A percentile compares a stretch with the other conserved stretches of the same genome.
Evolutionary conservation across 139 green algal species (phyloP).

Genomic region (Coccomyxa sp.): DNA sequence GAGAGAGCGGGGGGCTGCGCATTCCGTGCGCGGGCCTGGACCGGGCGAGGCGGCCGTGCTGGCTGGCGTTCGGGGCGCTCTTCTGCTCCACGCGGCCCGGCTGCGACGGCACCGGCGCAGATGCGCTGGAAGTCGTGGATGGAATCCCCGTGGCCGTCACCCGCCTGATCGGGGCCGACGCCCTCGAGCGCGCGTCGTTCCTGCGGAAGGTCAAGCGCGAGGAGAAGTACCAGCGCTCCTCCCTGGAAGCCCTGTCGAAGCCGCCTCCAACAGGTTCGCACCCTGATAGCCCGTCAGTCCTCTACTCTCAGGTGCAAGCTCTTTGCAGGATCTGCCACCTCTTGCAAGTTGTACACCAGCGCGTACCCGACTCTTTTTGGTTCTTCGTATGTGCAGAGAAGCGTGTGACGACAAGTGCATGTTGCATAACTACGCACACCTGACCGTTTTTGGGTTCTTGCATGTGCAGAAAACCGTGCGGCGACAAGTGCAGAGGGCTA

Average conservation of each 20-base stretch:
- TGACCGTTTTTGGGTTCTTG: too few relatives aligned
- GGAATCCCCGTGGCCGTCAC: background rate
- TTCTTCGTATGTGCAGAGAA: too few relatives aligned
- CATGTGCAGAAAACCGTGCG: too few relatives aligned
- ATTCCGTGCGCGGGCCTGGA: constrained; percentile 31
- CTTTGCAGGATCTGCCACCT: too few relatives aligned
- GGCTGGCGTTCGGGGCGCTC: constrained; percentile 20
- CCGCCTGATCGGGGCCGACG: constrained; percentile 7
- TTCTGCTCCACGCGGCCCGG: background rate
- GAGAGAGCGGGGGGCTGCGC: constrained; percentile 44
- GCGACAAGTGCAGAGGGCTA: too few relatives aligned
- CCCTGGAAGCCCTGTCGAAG: constrained; percentile 21
- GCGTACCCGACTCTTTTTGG: too few relatives aligned
- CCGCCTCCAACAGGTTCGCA: constrained; percentile 6
- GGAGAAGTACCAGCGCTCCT: constrained; percentile 14
- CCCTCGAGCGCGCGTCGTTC: constrained; percentile 8
- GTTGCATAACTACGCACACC: too few relatives aligned
- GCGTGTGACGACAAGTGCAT: too few relatives aligned
- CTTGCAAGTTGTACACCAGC: too few relatives aligned
- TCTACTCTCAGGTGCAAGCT: too few relatives aligned
- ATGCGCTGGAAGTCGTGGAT: constrained; percentile 22
- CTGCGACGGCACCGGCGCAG: constrained; percentile 14
- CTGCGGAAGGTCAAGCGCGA: constrained; percentile 11
- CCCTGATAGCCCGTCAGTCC: too few relatives aligned
- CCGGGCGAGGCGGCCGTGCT: constrained; percentile 23